phyloP scores from a whole-genome alignment of 2,329 filamentous ascomycete genomes.

The Diaporthe vexans region DNA sequence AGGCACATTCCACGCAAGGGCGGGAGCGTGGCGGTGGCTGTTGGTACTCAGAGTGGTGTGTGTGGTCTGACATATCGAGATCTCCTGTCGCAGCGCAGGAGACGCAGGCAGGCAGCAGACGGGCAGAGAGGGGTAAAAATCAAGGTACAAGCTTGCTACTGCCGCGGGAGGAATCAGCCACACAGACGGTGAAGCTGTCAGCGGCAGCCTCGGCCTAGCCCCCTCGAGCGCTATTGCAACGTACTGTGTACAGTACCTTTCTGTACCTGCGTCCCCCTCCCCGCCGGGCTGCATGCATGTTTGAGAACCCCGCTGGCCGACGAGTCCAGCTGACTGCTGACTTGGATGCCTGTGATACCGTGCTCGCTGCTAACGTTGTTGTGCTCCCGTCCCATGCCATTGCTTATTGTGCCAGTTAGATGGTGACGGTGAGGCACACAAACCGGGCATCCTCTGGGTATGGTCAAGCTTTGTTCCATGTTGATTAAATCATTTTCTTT shows the following conservation, averaged over 20 bases:
- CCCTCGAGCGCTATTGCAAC: not conserved
- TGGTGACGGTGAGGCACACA: not conserved
- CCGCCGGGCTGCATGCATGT: not conserved
- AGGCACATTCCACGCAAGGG: slow-evolving; percentile 17
- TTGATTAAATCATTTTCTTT: slow-evolving; percentile 1
- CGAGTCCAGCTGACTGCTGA: slow-evolving; percentile 16
- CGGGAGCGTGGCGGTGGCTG: not conserved
- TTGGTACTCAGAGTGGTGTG: not conserved
- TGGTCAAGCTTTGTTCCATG: not conserved
- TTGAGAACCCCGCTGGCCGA: slow-evolving; percentile 7
- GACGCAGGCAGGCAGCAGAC: not conserved
- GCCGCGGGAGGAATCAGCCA: slow-evolving; percentile 16
- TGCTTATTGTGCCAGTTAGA: slow-evolving; percentile 26
- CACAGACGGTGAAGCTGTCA: slow-evolving; percentile 32
- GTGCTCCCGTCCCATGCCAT: slow-evolving; percentile 21
- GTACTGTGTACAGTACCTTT: no score
- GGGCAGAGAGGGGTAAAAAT: not conserved
- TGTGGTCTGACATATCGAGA: slow-evolving; percentile 30
- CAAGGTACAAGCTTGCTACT: not conserved
- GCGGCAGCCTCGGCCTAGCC: slow-evolving; percentile 18
- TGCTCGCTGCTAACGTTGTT: not conserved
- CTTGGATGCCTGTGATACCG: slow-evolving; percentile 17
- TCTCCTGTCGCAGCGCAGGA: slow-evolving; percentile 18
- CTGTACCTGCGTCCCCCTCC: not conserved
- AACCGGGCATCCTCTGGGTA: not conserved